Conservation (phyloP, 2,329 filamentous ascomycete species). For the Alternaria brassicicola region DNA sequence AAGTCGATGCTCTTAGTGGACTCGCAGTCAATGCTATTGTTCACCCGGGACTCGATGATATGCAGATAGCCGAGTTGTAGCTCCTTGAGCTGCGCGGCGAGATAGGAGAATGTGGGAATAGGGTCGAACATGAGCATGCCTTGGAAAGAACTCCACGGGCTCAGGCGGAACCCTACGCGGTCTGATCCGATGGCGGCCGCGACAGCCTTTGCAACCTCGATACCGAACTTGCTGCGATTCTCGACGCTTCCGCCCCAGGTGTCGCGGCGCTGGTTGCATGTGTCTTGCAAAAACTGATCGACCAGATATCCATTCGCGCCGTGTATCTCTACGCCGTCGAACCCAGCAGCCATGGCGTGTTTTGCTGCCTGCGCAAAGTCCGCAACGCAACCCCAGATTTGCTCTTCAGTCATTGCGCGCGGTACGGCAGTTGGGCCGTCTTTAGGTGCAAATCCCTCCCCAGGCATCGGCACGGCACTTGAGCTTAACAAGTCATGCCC, state of each 20-base stretch:
- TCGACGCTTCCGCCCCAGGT: constrained; percentile 55
- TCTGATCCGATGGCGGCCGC: constrained; percentile 59
- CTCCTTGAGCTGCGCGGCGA: background rate
- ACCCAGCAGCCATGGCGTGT: constrained; percentile 56
- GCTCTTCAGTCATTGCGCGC: constrained; percentile 38
- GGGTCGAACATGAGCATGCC: constrained; percentile 67
- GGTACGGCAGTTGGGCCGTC: background rate
- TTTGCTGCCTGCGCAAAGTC: constrained; percentile 51
- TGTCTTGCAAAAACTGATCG: constrained; percentile 67
- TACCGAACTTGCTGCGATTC: constrained; percentile 57
- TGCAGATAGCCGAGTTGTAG: constrained; percentile 1
- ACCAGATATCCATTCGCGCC: constrained; percentile 70
- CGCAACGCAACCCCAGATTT: constrained; percentile 41
- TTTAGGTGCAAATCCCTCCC: background rate
- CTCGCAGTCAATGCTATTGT: constrained; percentile 12
- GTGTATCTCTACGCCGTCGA: constrained; percentile 65
- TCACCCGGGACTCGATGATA: constrained; percentile 6
- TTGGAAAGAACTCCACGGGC: constrained; percentile 66
- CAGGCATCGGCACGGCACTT: background rate
- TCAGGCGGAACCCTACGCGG: constrained; percentile 63
- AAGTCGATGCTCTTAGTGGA: constrained; percentile 16
- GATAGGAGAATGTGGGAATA: constrained; percentile 3
- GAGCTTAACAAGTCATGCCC: background rate
- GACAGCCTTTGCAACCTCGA: constrained; percentile 61
- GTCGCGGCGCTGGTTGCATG: constrained; percentile 59